These are phyloP conservation scores for Tremella fuciformis DNA, from an alignment of 768 basidiomycete species.

Conservation along the genomic window DNA sequence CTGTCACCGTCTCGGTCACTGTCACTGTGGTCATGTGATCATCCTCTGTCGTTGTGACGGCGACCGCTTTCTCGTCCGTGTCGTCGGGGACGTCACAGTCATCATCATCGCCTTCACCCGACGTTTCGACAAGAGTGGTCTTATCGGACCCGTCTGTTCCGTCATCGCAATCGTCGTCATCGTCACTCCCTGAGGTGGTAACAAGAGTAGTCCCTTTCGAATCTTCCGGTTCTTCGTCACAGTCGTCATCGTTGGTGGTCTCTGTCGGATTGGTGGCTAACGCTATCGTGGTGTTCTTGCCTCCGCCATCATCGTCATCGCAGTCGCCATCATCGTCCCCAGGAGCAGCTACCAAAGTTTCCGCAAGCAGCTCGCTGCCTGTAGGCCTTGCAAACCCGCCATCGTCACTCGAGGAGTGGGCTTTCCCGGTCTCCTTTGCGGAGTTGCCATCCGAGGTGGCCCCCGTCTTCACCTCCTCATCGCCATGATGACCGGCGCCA, in stretches of 20 bases:
- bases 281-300: too few relatives aligned
- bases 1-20: too few relatives aligned
- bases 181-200: not conserved
- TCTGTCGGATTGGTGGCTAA: too few relatives aligned
- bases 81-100: not conserved
- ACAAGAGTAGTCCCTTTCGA: not conserved
- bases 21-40: not conserved
- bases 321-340: not conserved
- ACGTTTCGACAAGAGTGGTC: not conserved
- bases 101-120: not conserved
- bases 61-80: not conserved
- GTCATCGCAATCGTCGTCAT: not conserved
- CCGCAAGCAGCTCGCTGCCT: too few relatives aligned
- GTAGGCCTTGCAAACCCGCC: too few relatives aligned
- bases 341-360: not conserved
- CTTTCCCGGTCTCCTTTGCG: too few relatives aligned
- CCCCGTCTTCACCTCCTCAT: too few relatives aligned
- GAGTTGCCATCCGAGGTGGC: too few relatives aligned
- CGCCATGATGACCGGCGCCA: not conserved
- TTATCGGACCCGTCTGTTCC: not conserved
- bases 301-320: not conserved
- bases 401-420: too few relatives aligned
- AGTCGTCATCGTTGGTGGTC: not conserved
- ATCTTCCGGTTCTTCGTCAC: not conserved
- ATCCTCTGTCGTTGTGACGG: not conserved